Conservation (phyloP, 1,284 basidiomycete genomes). For the Pseudozyma sp. region DNA sequence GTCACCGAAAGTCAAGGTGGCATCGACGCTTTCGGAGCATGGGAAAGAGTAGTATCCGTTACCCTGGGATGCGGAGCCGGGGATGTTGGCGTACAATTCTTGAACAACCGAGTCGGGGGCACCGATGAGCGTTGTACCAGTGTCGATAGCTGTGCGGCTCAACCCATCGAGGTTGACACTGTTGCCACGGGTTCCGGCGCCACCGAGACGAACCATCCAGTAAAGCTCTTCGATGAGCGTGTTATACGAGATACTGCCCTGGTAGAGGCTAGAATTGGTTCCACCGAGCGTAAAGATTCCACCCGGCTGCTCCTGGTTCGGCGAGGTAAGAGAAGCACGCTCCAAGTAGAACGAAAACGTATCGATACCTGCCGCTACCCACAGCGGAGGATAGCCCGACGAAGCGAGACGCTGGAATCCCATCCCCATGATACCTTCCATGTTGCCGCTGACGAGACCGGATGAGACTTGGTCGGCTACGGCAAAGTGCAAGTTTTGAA, state of each 20-base stretch:
- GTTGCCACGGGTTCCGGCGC: conserved; percentile 25
- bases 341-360: conserved; percentile 59
- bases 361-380: conserved; percentile 36
- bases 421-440: conserved; percentile 59
- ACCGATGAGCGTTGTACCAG: conserved; percentile 65
- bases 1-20: conserved; percentile 56
- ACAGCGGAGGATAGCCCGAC: conserved; percentile 42
- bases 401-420: conserved; percentile 50
- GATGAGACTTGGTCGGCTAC: conserved; percentile 46
- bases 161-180: conserved; percentile 27
- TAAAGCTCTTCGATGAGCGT: conserved; percentile 42
- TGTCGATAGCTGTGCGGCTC: conserved; percentile 60
- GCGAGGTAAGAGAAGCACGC: conserved; percentile 25
- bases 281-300: conserved; percentile 63
- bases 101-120: conserved; percentile 54
- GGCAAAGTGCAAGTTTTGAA: conserved; percentile 50
- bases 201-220: conserved; percentile 60
- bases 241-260: conserved; percentile 52
- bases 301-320: conserved; percentile 25
- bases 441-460: conserved; percentile 25
- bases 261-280: conserved; percentile 48
- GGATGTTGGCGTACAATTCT: conserved; percentile 55
- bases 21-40: conserved; percentile 42
- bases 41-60: conserved; percentile 64
- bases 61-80: conserved; percentile 33